These are phyloP conservation scores for Trichoderma sp. DNA, from an alignment of 2,329 filamentous ascomycete species.

Conservation along the genomic window DNA sequence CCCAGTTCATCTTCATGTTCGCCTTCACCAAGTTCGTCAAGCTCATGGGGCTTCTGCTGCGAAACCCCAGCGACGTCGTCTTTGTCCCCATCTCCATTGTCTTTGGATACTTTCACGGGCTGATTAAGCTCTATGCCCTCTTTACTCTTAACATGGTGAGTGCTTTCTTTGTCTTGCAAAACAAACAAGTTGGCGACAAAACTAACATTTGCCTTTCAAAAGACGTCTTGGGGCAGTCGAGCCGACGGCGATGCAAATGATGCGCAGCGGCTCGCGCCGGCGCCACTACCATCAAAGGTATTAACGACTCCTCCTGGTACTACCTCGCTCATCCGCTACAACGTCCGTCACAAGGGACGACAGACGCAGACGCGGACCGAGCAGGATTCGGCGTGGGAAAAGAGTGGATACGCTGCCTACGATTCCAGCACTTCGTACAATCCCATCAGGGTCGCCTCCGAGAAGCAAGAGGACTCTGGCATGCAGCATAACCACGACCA, in stretches of 20 bases:
- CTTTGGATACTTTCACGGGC: slow-evolving; percentile 89
- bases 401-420: slow-evolving; percentile 33
- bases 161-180: slow-evolving; percentile 22
- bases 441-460: slow-evolving; percentile 29
- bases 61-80: slow-evolving; percentile 76
- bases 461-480: not conserved
- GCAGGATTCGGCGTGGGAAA: slow-evolving; percentile 30
- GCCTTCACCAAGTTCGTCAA: slow-evolving; percentile 86
- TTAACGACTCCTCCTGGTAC: slow-evolving; percentile 45
- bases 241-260: slow-evolving; percentile 87
- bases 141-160: slow-evolving; percentile 79
- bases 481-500: slow-evolving; percentile 3
- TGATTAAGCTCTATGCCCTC: slow-evolving; percentile 87
- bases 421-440: slow-evolving; percentile 38
- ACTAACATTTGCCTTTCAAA: slow-evolving; percentile 6
- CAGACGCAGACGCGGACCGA: slow-evolving; percentile 27
- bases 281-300: slow-evolving; percentile 40
- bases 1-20: slow-evolving; percentile 71
- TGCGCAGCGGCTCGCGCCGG: slow-evolving; percentile 60
- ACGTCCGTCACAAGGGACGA: slow-evolving; percentile 42
- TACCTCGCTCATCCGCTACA: slow-evolving; percentile 45
- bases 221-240: slow-evolving; percentile 96
- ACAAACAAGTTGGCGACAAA: not conserved
- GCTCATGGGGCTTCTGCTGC: slow-evolving; percentile 78
- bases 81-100: slow-evolving; percentile 80